Evolutionary conservation across 129 eudicot genomes (phyloP).

Genomic region (Daucus carota): DH1_v3.0 NC_030388.2:31325501-31326000

Average conservation of each 20-base stretch:
- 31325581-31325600: constrained; percentile 10
- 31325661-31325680: not conserved
- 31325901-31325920: not conserved
- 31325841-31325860: not conserved
- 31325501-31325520: constrained; percentile 93
- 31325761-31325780: not conserved
- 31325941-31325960: not conserved
- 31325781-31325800: not conserved
- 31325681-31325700: not conserved
- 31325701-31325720: not conserved
- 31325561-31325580: constrained; percentile 97
- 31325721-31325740: not conserved
- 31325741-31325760: not conserved
- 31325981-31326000: not conserved
- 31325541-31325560: constrained; percentile 80
- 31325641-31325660: not conserved
- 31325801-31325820: not conserved
- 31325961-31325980: not conserved
- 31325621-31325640: not conserved
- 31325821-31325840: not conserved
- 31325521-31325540: constrained; percentile 92
- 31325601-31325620: not conserved
- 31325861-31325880: not conserved
- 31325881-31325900: not conserved
- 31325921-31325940: not conserved